Base-by-base conservation (phyloP, 352 stramenopile genomes). In the Sclerospora graminicola region DNA sequence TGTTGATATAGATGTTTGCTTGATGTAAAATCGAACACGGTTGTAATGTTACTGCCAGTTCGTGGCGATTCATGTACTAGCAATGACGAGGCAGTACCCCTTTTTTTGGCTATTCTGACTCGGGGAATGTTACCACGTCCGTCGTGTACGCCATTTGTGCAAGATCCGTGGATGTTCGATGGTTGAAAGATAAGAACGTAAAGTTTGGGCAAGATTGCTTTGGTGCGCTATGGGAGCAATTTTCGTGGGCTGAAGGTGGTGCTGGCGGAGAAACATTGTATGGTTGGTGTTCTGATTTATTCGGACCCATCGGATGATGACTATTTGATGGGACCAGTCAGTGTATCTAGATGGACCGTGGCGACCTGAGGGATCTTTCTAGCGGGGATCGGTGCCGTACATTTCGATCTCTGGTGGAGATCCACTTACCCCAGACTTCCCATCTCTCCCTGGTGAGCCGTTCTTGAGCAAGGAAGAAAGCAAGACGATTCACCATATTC, bases 61-160 rank as follows among this genome's bases (percentile, higher is more conserved):
- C 51, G 50, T 2, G 78, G 83, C n/a, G 81, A 91, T 39, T 46
- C 74, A 11, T 81, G 90, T 35, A 73, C 59, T 32, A 85, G 45
- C 48, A 67, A 52, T 44, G 48, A 59, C 44, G 61, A 69, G 29
- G 81, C 64, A 44, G 59, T 75, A 48, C 84, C 66, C 70, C 82
- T 8, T 96, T 84, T 52, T 51, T 93, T 37, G 84, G 75, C 5
- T 96, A 95, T 60, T 68, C 75, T 1, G 76, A 76, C 1, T 74
- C 72, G 1, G 86, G 84, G 4, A 74, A 86, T 45, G 63, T 92
- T 26, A 79, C 63, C n/a, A 62, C 59, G 5, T 52, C 75, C 0
- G 51, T 92, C 0, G 81, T 96, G 40, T 96, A 94, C 54, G 84
- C 78, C 15, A 95, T 95, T 56, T 90, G 89, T 45, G 86, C 78